Percentiles rank a stretch among this genome's conserved stretches.
phyloP scores from a whole-genome alignment of 257 asterid species.

The Solanum neorickii region DNA sequence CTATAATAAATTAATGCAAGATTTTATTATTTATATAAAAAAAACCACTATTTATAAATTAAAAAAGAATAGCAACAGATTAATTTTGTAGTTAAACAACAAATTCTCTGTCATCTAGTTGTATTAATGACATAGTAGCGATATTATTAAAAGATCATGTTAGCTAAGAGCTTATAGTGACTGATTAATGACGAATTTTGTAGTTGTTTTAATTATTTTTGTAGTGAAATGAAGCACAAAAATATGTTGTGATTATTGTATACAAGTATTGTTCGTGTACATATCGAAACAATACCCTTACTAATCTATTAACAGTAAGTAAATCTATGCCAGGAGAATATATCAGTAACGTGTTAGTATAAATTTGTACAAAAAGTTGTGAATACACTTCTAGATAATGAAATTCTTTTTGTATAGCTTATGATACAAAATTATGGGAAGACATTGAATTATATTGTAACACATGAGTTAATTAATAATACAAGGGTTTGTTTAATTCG shows the following conservation, averaged over 20 bases:
- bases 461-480: not conserved
- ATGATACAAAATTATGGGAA: not conserved
- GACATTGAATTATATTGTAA: not conserved
- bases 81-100: not conserved
- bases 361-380: no score
- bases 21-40: not conserved
- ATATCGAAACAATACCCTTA: no score
- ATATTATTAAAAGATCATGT: not conserved
- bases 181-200: not conserved
- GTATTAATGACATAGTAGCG: not conserved
- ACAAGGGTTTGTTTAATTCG: not conserved
- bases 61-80: not conserved
- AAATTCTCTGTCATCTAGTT: not conserved
- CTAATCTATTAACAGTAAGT: no score
- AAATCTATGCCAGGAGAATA: accelerated
- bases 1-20: not conserved
- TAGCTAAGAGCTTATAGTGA: not conserved
- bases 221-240: not conserved
- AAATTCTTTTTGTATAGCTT: no score
- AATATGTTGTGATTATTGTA: not conserved
- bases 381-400: no score
- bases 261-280: not conserved
- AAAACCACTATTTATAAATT: not conserved
- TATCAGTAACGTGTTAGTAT: no score
- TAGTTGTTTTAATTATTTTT: not conserved